Base-by-base conservation (phyloP, 495 filamentous ascomycete genomes). In the Cercophora samala region DNA sequence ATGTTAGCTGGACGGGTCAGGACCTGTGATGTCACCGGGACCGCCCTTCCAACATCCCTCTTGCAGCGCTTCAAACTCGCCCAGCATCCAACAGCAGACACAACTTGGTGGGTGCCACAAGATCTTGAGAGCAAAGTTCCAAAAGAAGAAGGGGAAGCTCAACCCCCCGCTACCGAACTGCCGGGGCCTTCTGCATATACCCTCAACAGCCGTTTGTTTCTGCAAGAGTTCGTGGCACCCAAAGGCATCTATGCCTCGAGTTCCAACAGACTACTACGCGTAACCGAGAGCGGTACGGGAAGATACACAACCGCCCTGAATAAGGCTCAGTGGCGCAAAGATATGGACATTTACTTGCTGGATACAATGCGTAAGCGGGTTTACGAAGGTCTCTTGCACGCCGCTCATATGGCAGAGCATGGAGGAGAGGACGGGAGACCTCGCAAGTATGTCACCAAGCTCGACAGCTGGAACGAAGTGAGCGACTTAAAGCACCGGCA, bases 1-100 rank as follows among this genome's bases (percentile, higher is more conserved):
- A 87, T 89, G 13, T 84, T 97, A 6, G 90, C 89, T 18, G 87
- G 85, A 0, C 87, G 88, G 0, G 52, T 86, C 18, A 87, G 93
- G 32, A 72, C 75, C 67, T 96, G 91, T 74, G 42, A 75, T 2
- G 52, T 86, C n/a, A 90, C 91, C 8, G 73, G 72, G 0, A 70
- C 73, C 1, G 71, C 82, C 2, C 70, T 94, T 1, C 93, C 93
- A 0, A 78, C 68, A 4, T 85, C 79, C 64, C 86, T 96, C 63
- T 77, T 93, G 15, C 84, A 88, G 37, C 80, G 84, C 26, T 90
- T 91, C 72, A 81, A 81, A 9, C 58, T 91, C 9, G 73, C 87
- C 1, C 69, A 76, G 19, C 84, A 88, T 52, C 89, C 90, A 6
- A 74, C 84, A 62, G 85, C 84, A 4, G 79, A 75, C 0, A 71